Evolutionary conservation across 1,284 basidiomycete species (phyloP), one percentile per base, ranked within the genome.

Genomic region (Ceratorhiza oryzae-sativae): DNA sequence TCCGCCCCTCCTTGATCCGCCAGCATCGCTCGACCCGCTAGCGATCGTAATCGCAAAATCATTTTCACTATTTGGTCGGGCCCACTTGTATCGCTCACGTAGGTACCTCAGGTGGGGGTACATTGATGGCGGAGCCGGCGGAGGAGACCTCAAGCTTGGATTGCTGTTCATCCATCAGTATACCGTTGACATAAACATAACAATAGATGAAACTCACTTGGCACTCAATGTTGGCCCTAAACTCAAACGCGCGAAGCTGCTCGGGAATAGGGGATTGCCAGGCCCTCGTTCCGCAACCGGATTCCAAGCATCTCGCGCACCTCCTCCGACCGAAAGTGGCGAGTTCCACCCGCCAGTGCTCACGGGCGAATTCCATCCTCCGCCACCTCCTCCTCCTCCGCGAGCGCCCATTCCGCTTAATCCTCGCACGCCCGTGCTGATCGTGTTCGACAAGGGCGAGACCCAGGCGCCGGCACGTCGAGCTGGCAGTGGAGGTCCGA

Each of bases 11-110:
- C 34, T 36, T 15, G 41, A 8, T 20, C 72, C 34, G 23, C 67
- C 72, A 10, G 39, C 60, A 32, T 71, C 74, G 20, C 74, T 72
- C 39, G 73, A 73, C 51, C 62, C 75, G 56, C 75, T 75, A 23
- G 72, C 73, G 59, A 75, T 71, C 27, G 73, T 75, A 18, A 75
- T 72, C 36, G 75, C 75, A 63, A 72, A 75, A 39, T 72, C 75
- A 20, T 68, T 68, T 48, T 67, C 46, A 36, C 53, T 73, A n/a
- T n/a, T 49, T n/a, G 56, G 62, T 27, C 45, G 30, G 3, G 48
- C 71, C 59, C 65, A 63, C 49, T 51, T 56, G 45, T 56, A 58
- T 18, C 67, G 68, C 30, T 59, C 72, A 15, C 59, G 42, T 39
- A 59, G 48, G 32, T 49, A 56, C 32, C 41, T 45, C 30, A 48